Percentiles rank a stretch among this genome's conserved stretches.
Conservation (phyloP, 2,329 filamentous ascomycete genomes). For the Westerdykella ornata region DNA sequence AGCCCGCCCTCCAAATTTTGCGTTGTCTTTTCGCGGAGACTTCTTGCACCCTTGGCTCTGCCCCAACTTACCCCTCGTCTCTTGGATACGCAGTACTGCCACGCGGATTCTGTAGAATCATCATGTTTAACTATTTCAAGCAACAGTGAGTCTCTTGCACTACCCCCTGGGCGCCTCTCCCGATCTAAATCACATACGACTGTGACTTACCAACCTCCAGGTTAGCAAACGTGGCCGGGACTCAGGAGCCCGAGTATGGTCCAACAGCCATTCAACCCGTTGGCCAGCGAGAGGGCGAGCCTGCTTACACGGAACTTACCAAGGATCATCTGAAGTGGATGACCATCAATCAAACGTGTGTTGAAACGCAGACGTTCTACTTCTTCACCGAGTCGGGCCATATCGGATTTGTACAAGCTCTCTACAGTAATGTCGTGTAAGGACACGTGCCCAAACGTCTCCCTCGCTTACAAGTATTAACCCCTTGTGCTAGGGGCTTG, state of each 20-base stretch:
- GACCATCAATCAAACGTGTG: conserved; percentile 72
- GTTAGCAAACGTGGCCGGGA: conserved; percentile 76
- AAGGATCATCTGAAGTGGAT: conserved; percentile 78
- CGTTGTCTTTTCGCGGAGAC: conserved; percentile 22
- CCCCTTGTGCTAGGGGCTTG: conserved; percentile 59
- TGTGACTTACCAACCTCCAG: conserved; percentile 32
- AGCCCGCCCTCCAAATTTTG: conserved; percentile 20
- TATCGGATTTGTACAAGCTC: conserved; percentile 76
- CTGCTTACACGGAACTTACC: conserved; percentile 71
- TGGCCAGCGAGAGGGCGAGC: conserved; percentile 68
- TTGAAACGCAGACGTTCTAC: conserved; percentile 96
- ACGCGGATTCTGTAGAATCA: conserved; percentile 14
- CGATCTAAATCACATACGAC: conserved; percentile 5
- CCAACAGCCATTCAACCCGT: conserved; percentile 81
- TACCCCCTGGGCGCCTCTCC: conserved; percentile 10
- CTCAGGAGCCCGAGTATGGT: conserved; percentile 93
- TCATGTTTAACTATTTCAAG: conserved; percentile 91
- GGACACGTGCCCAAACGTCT: conserved; percentile 24
- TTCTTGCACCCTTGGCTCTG: conserved; percentile 20
- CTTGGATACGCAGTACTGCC: conserved; percentile 32
- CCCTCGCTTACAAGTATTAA: conserved; percentile 7
- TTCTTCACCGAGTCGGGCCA: conserved; percentile 71
- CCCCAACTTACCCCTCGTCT: conserved; percentile 18
- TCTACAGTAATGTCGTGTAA: conserved; percentile 94
- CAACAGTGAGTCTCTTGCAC: conserved; percentile 60